These are phyloP conservation scores for Paramecium octaurelia DNA, from an alignment of 73 alveolate genomes.

Conservation along the genomic window DNA sequence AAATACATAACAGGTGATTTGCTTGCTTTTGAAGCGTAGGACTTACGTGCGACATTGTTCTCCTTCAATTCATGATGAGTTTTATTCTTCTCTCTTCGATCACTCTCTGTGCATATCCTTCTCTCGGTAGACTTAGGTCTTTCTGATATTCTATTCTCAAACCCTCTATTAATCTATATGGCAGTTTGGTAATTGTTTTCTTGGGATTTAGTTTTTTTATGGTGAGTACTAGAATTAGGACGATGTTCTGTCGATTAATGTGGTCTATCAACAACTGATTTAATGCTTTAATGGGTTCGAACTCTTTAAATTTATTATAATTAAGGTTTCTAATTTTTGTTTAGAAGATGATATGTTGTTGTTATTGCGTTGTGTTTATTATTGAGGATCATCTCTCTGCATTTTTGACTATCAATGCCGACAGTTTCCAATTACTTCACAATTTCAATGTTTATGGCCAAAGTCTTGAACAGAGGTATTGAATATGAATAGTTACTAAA, in stretches of 20 bases:
- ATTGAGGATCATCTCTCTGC: constrained; percentile 59
- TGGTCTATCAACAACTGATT: constrained; percentile 3
- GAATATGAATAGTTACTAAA: constrained; percentile 2
- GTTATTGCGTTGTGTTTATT: constrained; percentile 89
- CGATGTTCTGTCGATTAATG: background rate
- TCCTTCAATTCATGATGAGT: background rate
- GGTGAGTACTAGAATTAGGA: background rate
- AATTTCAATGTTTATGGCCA: constrained; percentile 66
- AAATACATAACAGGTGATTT: constrained; percentile 1
- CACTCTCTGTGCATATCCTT: background rate
- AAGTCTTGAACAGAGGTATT: background rate
- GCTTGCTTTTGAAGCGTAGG: background rate
- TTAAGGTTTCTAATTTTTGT: background rate
- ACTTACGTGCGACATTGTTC: background rate
- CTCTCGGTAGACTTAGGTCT: background rate
- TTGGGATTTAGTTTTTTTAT: background rate
- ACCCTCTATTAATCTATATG: background rate
- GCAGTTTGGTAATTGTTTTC: background rate
- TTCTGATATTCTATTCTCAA: background rate
- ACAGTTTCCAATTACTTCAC: constrained; percentile 44
- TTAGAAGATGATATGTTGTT: constrained; percentile 76
- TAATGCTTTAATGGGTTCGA: background rate
- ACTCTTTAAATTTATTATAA: background rate
- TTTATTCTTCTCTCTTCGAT: background rate
- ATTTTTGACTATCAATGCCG: constrained; percentile 55